phyloP scores from a whole-genome alignment of 192 early-diverging fungal genomes.

The Coemansia sp. region DNA sequence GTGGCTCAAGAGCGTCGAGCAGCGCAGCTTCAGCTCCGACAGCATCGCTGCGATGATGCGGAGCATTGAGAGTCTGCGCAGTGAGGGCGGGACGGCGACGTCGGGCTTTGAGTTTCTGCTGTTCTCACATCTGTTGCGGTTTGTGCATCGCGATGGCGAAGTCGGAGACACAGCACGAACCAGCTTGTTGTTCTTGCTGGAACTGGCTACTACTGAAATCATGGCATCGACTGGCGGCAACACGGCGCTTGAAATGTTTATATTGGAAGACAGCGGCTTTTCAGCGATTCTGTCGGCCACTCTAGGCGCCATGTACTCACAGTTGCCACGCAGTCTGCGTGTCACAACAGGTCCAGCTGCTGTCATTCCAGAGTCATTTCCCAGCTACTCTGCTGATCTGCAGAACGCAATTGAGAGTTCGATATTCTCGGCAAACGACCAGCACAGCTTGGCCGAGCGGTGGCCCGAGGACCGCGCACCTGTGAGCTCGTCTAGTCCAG shows the following conservation, averaged over 20 bases:
- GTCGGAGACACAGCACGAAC: conserved; percentile 84
- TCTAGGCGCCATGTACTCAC: conserved; percentile 85
- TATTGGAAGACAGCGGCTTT: conserved; percentile 78
- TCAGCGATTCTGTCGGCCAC: conserved; percentile 78
- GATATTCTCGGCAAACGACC: conserved; percentile 61
- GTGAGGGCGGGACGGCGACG: conserved; percentile 12
- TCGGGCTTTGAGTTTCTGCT: conserved; percentile 74
- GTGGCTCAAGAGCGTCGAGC: conserved; percentile 48
- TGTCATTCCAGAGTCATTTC: conserved; percentile 48
- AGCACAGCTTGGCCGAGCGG: conserved; percentile 55
- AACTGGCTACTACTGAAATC: conserved; percentile 65
- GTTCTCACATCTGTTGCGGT: conserved; percentile 85
- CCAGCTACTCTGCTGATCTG: conserved; percentile 50
- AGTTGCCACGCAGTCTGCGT: conserved; percentile 76
- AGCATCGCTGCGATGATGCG: conserved; percentile 52
- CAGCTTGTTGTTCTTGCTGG: conserved; percentile 80
- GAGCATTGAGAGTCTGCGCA: conserved; percentile 49
- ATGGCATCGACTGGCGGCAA: conserved; percentile 50
- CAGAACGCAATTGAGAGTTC: conserved; percentile 51
- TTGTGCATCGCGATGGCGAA: conserved; percentile 86
- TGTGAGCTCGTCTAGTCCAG: conserved; percentile 60
- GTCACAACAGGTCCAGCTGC: conserved; percentile 51
- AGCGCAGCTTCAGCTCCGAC: conserved; percentile 35
- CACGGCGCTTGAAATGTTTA: conserved; percentile 76
- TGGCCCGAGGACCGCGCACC: conserved; percentile 72